Evolutionary conservation across 2,329 filamentous ascomycete genomes (phyloP).

Genomic region (Aspergillus versicolor): DNA sequence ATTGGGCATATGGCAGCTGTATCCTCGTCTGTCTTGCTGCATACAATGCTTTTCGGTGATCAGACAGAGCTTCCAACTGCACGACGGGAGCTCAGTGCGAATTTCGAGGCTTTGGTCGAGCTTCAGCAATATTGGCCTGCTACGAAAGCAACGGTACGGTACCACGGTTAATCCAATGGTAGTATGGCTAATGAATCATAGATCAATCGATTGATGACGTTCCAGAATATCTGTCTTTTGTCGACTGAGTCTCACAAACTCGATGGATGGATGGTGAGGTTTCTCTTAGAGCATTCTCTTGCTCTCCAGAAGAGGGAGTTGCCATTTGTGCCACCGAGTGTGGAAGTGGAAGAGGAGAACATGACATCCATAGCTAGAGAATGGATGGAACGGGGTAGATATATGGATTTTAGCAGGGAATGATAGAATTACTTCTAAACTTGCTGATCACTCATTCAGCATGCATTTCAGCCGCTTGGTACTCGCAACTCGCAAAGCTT

Average conservation of each 20-base stretch:
- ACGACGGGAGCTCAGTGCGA: background rate
- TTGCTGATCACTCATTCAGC: no score
- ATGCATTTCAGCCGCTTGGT: no score
- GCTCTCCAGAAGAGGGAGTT: background rate
- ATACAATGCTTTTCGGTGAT: conserved; percentile 34
- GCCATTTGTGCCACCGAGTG: background rate
- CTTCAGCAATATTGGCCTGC: conserved; percentile 2
- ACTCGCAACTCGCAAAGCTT: no score
- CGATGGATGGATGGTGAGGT: conserved; percentile 4
- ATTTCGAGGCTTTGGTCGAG: conserved; percentile 3
- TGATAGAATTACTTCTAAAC: no score
- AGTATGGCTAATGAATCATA: no score
- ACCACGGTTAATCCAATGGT: no score
- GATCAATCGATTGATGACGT: background rate
- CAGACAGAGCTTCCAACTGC: conserved; percentile 11
- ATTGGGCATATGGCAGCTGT: conserved; percentile 38
- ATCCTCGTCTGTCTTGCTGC: conserved; percentile 36
- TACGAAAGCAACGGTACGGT: conserved; percentile 1
- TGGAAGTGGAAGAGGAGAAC: background rate
- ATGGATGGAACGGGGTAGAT: background rate
- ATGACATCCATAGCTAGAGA: background rate
- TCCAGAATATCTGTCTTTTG: conserved; percentile 5
- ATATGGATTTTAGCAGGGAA: background rate
- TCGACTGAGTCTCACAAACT: background rate
- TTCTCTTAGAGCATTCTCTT: background rate